Conservation (phyloP, 177 flowering plant genomes). For the Vitis hybrid region DNA sequence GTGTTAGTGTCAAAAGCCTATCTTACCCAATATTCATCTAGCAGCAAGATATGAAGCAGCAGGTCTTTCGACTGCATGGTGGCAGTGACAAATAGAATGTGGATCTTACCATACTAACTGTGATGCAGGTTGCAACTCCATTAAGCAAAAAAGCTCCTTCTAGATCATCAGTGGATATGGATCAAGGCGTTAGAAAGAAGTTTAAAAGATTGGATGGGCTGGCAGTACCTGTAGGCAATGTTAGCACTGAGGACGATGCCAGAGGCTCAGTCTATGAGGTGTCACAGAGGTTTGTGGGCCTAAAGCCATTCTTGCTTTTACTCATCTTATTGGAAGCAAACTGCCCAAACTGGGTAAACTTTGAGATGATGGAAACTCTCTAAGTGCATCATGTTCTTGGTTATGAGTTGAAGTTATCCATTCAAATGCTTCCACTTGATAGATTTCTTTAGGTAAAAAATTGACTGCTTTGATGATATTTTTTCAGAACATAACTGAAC, state of each 20-base stretch:
- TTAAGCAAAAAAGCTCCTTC: not conserved
- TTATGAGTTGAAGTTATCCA: not conserved
- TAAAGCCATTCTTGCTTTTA: not conserved
- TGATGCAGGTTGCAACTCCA: slow-evolving; percentile 5
- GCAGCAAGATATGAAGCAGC: not conserved
- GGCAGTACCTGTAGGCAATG: slow-evolving; percentile 2
- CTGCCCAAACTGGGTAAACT: not conserved
- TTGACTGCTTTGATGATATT: not conserved
- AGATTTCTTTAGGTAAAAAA: not conserved
- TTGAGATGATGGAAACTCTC: not conserved
- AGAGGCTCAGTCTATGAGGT: slow-evolving; percentile 1
- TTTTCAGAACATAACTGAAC: not conserved
- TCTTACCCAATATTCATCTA: not conserved
- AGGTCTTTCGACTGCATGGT: not conserved
- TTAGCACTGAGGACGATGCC: not conserved
- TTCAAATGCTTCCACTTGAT: not conserved
- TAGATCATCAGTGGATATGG: not conserved
- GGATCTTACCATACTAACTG: not conserved
- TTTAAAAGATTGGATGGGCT: slow-evolving; percentile 6
- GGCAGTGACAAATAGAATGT: not conserved
- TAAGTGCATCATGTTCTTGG: not conserved
- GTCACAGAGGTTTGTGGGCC: slow-evolving; percentile 4
- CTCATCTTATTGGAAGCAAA: not conserved
- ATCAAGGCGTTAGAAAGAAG: not conserved
- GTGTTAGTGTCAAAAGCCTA: not conserved